These are phyloP conservation scores for Acanthamoeba triangularis DNA, from an alignment of 208 protist species.

Conservation along the genomic window DNA sequence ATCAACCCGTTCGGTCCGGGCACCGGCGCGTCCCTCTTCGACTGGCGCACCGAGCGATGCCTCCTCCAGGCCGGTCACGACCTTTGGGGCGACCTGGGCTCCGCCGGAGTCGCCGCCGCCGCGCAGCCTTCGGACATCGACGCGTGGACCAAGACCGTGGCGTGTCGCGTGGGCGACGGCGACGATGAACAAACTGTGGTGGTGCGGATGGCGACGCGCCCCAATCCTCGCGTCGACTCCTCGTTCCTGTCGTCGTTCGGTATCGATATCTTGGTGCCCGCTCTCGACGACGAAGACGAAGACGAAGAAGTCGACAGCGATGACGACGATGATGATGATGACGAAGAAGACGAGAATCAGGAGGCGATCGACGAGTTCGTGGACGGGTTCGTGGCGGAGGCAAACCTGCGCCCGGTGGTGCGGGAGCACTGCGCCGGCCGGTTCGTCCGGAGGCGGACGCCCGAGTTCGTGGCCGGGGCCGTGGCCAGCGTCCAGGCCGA, in stretches of 20 bases:
- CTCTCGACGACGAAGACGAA: not conserved
- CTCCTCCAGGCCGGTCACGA: conserved; percentile 35
- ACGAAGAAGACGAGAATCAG: conserved; percentile 8
- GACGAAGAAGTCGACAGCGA: not conserved
- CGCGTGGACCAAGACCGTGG: not conserved
- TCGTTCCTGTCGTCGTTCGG: conserved; percentile 40
- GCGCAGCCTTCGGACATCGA: not conserved
- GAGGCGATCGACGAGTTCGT: conserved; percentile 39
- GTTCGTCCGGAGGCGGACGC: not conserved
- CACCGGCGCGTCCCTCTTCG: conserved; percentile 65
- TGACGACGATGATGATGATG: conserved; percentile 2
- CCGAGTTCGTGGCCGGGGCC: not conserved
- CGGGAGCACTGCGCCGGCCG: not conserved
- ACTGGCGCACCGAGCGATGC: conserved; percentile 60
- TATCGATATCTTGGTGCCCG: conserved; percentile 3
- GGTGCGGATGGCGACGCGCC: not conserved
- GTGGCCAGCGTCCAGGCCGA: not conserved
- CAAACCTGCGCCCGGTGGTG: not conserved
- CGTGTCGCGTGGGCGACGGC: not conserved
- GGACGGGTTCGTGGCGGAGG: conserved; percentile 30
- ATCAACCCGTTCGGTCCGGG: conserved; percentile 76
- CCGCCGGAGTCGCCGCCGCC: not conserved
- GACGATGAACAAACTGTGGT: not conserved
- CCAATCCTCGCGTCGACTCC: conserved; percentile 2
- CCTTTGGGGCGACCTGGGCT: conserved; percentile 36